Conservation (phyloP, 1,284 basidiomycete genomes). For the Naganishia cerealis region DNA sequence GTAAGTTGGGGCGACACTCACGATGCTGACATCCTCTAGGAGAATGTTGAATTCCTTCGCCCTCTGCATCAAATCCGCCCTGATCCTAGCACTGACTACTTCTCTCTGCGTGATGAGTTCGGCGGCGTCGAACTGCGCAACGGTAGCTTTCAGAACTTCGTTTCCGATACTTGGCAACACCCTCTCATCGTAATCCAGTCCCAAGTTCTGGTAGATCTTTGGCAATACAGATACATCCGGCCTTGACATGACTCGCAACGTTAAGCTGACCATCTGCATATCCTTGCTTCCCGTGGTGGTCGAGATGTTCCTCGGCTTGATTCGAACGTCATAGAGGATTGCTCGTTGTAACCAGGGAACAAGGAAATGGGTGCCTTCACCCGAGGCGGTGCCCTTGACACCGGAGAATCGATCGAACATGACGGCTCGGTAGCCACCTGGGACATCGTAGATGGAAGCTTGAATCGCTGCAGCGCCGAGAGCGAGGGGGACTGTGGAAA, state of each 20-base stretch:
- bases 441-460: slow-evolving; percentile 83
- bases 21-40: slow-evolving; percentile 94
- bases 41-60: slow-evolving; percentile 95
- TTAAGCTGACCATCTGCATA: slow-evolving; percentile 96
- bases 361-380: slow-evolving; percentile 96
- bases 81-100: slow-evolving; percentile 78
- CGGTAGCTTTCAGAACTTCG: slow-evolving; percentile 95
- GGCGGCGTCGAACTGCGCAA: slow-evolving; percentile 97
- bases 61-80: slow-evolving; percentile 86
- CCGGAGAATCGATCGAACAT: slow-evolving; percentile 98
- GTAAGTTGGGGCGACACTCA: slow-evolving; percentile 28
- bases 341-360: slow-evolving; percentile 92
- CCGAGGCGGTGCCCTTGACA: slow-evolving; percentile 77
- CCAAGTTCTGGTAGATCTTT: slow-evolving; percentile 92
- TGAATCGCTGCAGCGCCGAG: slow-evolving; percentile 68
- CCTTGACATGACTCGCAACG: slow-evolving; percentile 89
- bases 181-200: slow-evolving; percentile 95
- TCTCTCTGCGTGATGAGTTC: slow-evolving; percentile 76
- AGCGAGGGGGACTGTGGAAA: slow-evolving; percentile 67
- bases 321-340: slow-evolving; percentile 95
- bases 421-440: slow-evolving; percentile 87
- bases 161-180: slow-evolving; percentile 92
- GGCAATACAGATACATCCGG: slow-evolving; percentile 86
- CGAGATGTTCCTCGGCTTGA: slow-evolving; percentile 97
- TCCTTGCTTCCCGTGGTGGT: slow-evolving; percentile 94